phyloP scores from a whole-genome alignment of 1,284 basidiomycete genomes.

The Boletus mariae region DNA sequence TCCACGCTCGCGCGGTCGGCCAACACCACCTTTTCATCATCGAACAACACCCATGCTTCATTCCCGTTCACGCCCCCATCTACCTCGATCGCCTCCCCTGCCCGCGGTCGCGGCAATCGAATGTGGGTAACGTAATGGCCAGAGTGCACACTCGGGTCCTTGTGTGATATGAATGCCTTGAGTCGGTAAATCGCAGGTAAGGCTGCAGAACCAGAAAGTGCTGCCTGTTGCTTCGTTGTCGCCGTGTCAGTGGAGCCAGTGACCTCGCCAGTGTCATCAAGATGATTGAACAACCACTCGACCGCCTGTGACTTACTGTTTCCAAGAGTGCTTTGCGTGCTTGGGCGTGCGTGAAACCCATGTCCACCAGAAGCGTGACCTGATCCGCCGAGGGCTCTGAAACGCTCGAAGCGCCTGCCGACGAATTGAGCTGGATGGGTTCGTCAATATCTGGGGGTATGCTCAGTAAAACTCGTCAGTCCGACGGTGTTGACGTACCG shows the following conservation, averaged over 20 bases:
- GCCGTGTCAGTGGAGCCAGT: constrained; percentile 17
- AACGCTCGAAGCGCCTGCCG: constrained; percentile 27
- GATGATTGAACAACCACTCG: constrained; percentile 97
- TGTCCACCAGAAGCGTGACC: constrained; percentile 75
- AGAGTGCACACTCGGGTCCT: constrained; percentile 91
- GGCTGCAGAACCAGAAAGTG: constrained; percentile 13
- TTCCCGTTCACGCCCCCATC: constrained; percentile 23
- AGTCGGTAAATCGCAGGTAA: constrained; percentile 79
- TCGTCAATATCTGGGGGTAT: constrained; percentile 74
- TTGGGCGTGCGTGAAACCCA: constrained; percentile 89
- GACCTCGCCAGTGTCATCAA: constrained; percentile 81
- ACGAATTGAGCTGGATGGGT: constrained; percentile 52
- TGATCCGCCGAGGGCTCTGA: constrained; percentile 59
- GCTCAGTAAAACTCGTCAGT: background rate
- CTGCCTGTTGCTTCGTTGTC: background rate
- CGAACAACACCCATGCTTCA: constrained; percentile 83
- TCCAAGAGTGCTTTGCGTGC: constrained; percentile 86
- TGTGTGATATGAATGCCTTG: constrained; percentile 95
- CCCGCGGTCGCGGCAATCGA: constrained; percentile 22
- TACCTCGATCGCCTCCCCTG: constrained; percentile 20
- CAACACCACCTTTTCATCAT: constrained; percentile 93
- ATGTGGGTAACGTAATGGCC: constrained; percentile 93
- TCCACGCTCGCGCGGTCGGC: constrained; percentile 75
- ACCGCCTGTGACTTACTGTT: constrained; percentile 67
- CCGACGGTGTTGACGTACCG: constrained; percentile 42